Base-by-base conservation (phyloP, 805 yeast species). In the Yarrowia keelungensis region DNA sequence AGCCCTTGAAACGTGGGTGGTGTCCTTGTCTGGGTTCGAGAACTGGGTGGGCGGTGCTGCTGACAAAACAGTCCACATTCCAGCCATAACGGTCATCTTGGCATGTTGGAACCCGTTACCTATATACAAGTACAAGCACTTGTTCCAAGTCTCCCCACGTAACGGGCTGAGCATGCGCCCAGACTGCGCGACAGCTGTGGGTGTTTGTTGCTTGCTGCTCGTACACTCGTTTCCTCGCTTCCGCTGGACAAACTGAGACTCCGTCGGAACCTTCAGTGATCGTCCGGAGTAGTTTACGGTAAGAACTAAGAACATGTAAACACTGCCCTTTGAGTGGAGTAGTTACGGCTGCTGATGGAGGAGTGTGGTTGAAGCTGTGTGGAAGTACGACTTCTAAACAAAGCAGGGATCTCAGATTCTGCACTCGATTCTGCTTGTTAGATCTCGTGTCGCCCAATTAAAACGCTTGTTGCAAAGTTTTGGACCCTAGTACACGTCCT, bases 181-280 rank as follows among this genome's bases (percentile, higher is more conserved):
- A 15, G 58, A 11, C 35, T 53, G 45, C 59, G 19, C 15, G 45
- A 22, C 19, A 39, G 32, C 14, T 39, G 45, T 53, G 45, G 22
- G 59, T 22, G 59, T 39, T 53, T 53, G 59, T 53, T 39, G 59
- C 59, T 53, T 53, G 45, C 45, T 53, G 59, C 43, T 53, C 45
- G 45, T 53, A 39, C n/a, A 2, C 19, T 39, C 45, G 45, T 53
- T 53, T 35, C 5, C 19, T 39, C 59, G 35, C 45, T 51, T 35
- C 32, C 16, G 16, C 16, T 36, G 43, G 14, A 51, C 58, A 39
- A 53, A 53, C 45, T 53, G 35, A 53, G 59, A 51, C 43, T 38
- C 32, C 58, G 42, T 51, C 58, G 58, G 58, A 51, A 51, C 58
- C 58, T 51, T 51, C 12, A 14, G 32, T 26, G 32, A 26, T 26